These are phyloP conservation scores for Trichosporon inkin DNA, from an alignment of 1,284 basidiomycete species.

Conservation along the genomic window DNA sequence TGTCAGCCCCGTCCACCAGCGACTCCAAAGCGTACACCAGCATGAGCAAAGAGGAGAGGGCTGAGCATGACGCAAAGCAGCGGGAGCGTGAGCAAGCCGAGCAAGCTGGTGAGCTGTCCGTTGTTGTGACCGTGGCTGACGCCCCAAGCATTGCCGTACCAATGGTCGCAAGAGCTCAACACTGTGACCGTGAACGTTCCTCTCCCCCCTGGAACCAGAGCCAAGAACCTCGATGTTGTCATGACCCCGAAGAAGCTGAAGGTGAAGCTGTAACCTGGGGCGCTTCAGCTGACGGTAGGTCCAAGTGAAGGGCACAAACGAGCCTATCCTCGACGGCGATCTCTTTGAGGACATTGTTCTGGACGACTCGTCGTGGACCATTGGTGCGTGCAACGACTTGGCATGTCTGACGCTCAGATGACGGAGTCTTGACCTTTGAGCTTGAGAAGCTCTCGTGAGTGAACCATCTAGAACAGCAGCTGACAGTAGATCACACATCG, in stretches of 20 bases:
- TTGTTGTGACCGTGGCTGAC: background rate
- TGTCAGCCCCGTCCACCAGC: background rate
- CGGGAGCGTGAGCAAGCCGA: conserved; percentile 68
- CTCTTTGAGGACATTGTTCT: conserved; percentile 89
- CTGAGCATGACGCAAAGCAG: conserved; percentile 65
- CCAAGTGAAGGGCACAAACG: conserved; percentile 71
- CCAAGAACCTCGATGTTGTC: conserved; percentile 67
- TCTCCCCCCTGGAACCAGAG: conserved; percentile 81
- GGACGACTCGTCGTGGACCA: conserved; percentile 95
- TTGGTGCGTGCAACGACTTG: conserved; percentile 59
- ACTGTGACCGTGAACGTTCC: conserved; percentile 80
- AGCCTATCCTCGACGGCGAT: conserved; percentile 81
- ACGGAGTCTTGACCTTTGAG: conserved; percentile 44
- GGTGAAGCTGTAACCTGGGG: conserved; percentile 22
- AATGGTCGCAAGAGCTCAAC: conserved; percentile 84
- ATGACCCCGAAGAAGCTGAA: conserved; percentile 78
- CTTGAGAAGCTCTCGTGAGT: conserved; percentile 49
- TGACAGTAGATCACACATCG: conserved; percentile 34
- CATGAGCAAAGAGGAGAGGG: conserved; percentile 70
- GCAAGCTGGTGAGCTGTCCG: conserved; percentile 70
- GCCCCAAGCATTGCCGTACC: conserved; percentile 74
- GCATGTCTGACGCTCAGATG: conserved; percentile 28
- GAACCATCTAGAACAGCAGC: background rate
- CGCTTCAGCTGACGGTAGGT: conserved; percentile 50
- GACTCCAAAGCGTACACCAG: conserved; percentile 55